Base-by-base conservation (phyloP, 345 rosid genomes). In the Aquilaria sinensis region DNA sequence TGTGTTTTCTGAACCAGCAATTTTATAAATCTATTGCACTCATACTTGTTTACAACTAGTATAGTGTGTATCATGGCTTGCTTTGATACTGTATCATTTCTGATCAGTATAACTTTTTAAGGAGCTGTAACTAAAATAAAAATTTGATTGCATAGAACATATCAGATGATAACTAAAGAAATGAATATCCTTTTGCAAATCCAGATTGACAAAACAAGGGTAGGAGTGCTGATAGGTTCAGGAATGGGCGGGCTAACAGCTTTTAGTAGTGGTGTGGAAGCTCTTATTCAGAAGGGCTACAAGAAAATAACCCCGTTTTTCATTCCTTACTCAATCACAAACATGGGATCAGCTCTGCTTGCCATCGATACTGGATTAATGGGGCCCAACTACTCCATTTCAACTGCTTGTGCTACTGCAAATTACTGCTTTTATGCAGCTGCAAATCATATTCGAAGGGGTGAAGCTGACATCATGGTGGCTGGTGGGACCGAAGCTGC, bases 341-440 rank as follows among this genome's bases (percentile, higher is more conserved):
- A 82, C 57, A 84, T 84, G 86, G 88, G 89, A 23, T 82, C 88
- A 23, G 88, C 84, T 51, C 74, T 82, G 68, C 50, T 84, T 52
- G 89, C 87, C n/a, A 84, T 84, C 3, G 88, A 82, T 49, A 78
- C 86, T 0, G 87, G 86, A 49, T 70, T 82, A 15, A 87, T 80
- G 85, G 89, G 93, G 12, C 89, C 88, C 0, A 87, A 82, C 65
- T 84, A 82, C 82, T 84, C 84, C 31, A 82, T 86, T 64, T 83
- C 92, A 10, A 73, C 87, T 2, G 84, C 86, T 67, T 84, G 86
- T 12, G 86, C 93, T 9, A 84, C 85, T 49, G 85, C 88, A 11
- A 87, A 84, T 56, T 80, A 75, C 61, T 82, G 88, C 80, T 74
- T 87, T 72, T 78, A 69, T 43, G 73, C 83, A 0, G 86, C 86